Conservation (phyloP, 2,329 filamentous ascomycete genomes). For the Cadophora malorum region DNA sequence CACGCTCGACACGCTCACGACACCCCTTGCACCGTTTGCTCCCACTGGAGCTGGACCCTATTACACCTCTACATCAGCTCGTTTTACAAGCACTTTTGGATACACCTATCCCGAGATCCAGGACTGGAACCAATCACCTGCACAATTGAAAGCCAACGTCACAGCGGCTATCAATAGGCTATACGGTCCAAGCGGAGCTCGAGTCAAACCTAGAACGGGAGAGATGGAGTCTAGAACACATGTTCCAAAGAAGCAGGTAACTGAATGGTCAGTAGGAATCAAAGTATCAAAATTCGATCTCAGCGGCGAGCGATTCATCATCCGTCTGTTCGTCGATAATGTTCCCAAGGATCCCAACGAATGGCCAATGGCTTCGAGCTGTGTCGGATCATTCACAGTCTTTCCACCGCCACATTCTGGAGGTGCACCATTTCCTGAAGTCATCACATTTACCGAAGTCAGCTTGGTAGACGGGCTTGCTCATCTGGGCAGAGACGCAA, state of each 20-base stretch:
- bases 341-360: conserved; percentile 35
- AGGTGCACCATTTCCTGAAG: conserved; percentile 20
- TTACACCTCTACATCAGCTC: conserved; percentile 34
- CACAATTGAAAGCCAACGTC: conserved; percentile 64
- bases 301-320: conserved; percentile 35
- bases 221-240: conserved; percentile 2
- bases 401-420: conserved; percentile 34
- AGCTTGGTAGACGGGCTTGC: conserved; percentile 30
- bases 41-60: conserved; percentile 40
- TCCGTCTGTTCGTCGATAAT: conserved; percentile 38
- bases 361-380: conserved; percentile 31
- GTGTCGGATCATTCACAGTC: conserved; percentile 35
- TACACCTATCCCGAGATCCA: conserved; percentile 45
- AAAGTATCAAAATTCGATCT: conserved; percentile 41
- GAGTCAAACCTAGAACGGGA: conserved; percentile 14
- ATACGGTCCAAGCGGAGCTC: conserved; percentile 44
- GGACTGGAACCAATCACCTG: conserved; percentile 56
- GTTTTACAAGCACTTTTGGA: conserved; percentile 34
- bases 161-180: conserved; percentile 65
- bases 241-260: conserved; percentile 14
- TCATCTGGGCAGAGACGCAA: conserved; percentile 22
- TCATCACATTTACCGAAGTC: conserved; percentile 37
- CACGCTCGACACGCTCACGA: conserved; percentile 42
- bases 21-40: conserved; percentile 38
- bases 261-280: conserved; percentile 37